A percentile compares a stretch with the other conserved stretches of the same genome.
Conservation (phyloP, 2,329 filamentous ascomycete genomes). For the Cladophialophora carrionii region DNA sequence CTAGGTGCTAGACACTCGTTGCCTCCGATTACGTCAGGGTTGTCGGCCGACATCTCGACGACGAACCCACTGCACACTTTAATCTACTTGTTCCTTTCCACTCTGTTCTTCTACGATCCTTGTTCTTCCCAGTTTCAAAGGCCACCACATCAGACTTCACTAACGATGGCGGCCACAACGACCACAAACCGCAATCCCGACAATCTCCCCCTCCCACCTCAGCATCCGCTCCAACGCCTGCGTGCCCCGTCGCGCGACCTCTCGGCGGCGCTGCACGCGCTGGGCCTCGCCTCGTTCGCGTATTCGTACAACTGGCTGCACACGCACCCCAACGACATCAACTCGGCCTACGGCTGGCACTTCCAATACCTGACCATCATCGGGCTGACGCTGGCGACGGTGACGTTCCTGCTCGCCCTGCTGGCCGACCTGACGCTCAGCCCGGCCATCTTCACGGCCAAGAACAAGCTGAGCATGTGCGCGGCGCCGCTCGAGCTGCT, state of each 20-base stretch:
- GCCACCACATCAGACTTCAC: background rate
- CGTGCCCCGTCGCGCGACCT: conserved; percentile 49
- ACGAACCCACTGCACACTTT: background rate
- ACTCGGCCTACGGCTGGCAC: conserved; percentile 66
- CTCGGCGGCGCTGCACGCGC: conserved; percentile 48
- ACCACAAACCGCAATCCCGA: background rate
- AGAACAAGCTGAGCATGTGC: conserved; percentile 62
- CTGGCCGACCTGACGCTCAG: conserved; percentile 61
- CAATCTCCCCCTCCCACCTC: conserved; percentile 36
- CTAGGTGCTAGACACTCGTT: background rate
- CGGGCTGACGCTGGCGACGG: conserved; percentile 59
- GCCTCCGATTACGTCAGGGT: background rate
- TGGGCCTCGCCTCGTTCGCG: conserved; percentile 49
- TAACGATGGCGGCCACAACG: too few species aligned
- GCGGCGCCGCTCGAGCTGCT: conserved; percentile 64
- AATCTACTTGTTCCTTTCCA: background rate
- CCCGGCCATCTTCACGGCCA: conserved; percentile 56
- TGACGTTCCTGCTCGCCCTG: conserved; percentile 59
- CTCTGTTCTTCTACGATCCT: background rate
- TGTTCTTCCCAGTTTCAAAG: background rate
- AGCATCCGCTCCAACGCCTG: conserved; percentile 51
- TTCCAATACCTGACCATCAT: conserved; percentile 68
- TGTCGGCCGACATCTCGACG: background rate
- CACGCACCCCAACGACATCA: conserved; percentile 53
- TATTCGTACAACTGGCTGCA: conserved; percentile 52